Base-by-base conservation (phyloP, 176 grass and related monocot genomes). In the Oryza punctata region DNA sequence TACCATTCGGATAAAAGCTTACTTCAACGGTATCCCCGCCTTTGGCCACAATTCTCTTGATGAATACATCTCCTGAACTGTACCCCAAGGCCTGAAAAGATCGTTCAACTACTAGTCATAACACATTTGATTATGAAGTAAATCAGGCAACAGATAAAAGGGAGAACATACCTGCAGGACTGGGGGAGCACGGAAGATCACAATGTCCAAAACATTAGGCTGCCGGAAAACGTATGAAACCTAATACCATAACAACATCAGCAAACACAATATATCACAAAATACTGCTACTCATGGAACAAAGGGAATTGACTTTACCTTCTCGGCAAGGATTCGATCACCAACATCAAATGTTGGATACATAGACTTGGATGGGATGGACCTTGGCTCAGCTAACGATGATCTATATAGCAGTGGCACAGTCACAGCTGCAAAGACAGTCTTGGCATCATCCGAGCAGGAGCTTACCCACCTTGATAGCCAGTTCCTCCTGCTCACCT, bases 311-410 rank as follows among this genome's bases (percentile, higher is more conserved):
- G 44, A 49, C 8, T 67, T 24, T 89, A 99, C 96, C 96, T 90
- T 99, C 89, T 99, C 96, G 0, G 96, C 91, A 18, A 99, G 78
- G 79, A 99, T 99, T 5, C 96, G 85, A 19, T 99, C 96, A 57
- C 96, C 96, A 47, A 99, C 83, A 85, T 99, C 96, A 47, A 99
- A 99, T 45, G 96, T 99, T 2, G 96, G 96, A 78, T 83, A 93
- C 96, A 99, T 99, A 19, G 96, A 99, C 78, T 85, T 92, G 2
- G 96, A 90, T 81, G 96, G 96, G 76, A 99, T 96, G 40, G 93
- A 99, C 73, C 93, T 96, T 0, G 93, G 93, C 49, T 96, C 93
- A 26, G 89, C 96, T 69, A 99, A 78, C 30, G 81, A 92, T 12
- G 93, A 92, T 54, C 82, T 90, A 33, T 89, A 93, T 47, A 99